Evolutionary conservation across 2,329 filamentous ascomycete genomes (phyloP).

Genomic region (Aureobasidium sp.): DNA sequence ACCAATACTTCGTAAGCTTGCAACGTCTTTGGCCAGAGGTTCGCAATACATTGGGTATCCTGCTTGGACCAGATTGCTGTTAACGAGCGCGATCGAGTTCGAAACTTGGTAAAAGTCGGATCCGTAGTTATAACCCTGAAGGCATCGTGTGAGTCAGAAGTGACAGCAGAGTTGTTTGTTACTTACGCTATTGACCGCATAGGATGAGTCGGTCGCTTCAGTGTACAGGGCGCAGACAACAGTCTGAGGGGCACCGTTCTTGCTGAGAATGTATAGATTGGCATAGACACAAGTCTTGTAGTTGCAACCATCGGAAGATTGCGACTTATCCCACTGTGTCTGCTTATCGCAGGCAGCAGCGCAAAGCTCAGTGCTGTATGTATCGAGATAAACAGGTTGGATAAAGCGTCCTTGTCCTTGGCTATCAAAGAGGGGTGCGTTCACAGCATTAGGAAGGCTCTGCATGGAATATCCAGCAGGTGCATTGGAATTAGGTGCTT

Average conservation of each 20-base stretch:
- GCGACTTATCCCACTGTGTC: slow-evolving; percentile 18
- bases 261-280: slow-evolving; percentile 31
- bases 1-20: too few relatives aligned
- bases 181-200: slow-evolving; percentile 14
- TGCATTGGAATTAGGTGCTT: slow-evolving; percentile 14
- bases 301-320: slow-evolving; percentile 15
- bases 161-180: too few relatives aligned
- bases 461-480: slow-evolving; percentile 18
- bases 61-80: slow-evolving; percentile 1
- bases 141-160: too few relatives aligned
- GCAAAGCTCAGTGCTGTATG: slow-evolving; percentile 19
- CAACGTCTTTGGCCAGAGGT: too few relatives aligned
- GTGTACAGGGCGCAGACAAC: slow-evolving; percentile 32
- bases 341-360: slow-evolving; percentile 20
- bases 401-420: slow-evolving; percentile 22
- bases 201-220: slow-evolving; percentile 14
- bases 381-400: slow-evolving; percentile 11
- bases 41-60: not conserved
- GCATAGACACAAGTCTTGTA: slow-evolving; percentile 22
- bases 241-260: slow-evolving; percentile 28
- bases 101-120: slow-evolving; percentile 15
- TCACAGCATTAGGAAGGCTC: slow-evolving; percentile 26
- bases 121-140: not conserved
- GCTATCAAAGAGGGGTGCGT: slow-evolving; percentile 21
- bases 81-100: slow-evolving; percentile 10